Percentiles rank a stretch among this genome's conserved stretches.
Evolutionary conservation across 768 basidiomycete species (phyloP).

Genomic region (Phanerochaete sordida): DNA sequence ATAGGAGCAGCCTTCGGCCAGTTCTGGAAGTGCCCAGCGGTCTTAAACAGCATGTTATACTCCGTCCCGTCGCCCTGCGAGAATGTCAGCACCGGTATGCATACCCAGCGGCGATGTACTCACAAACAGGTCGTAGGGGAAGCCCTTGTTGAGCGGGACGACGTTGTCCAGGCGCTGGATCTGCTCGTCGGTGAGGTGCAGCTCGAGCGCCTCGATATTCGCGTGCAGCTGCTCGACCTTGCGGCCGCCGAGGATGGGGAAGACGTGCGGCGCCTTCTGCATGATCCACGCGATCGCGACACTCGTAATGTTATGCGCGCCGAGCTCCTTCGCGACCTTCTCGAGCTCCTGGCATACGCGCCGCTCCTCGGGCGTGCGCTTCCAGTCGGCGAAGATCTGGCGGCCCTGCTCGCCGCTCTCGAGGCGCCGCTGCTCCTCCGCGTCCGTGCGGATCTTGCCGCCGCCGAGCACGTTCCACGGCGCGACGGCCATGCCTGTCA

Average conservation of each 20-base stretch:
- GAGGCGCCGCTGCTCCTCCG: conserved; percentile 28
- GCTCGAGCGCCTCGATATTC: conserved; percentile 47
- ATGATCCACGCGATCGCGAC: conserved; percentile 50
- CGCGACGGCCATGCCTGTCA: conserved; percentile 31
- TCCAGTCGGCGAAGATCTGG: conserved; percentile 29
- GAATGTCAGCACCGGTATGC: too few relatives aligned
- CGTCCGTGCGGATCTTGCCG: conserved; percentile 33
- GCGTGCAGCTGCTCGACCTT: conserved; percentile 45
- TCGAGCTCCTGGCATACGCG: conserved; percentile 40
- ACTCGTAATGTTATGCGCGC: conserved; percentile 20
- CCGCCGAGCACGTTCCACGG: conserved; percentile 36
- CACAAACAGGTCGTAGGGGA: too few relatives aligned
- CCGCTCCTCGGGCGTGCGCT: conserved; percentile 40
- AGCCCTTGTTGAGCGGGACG: conserved; percentile 41
- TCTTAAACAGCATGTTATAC: too few relatives aligned
- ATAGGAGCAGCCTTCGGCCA: too few relatives aligned
- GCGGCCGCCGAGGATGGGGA: conserved; percentile 47
- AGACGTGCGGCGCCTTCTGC: conserved; percentile 46
- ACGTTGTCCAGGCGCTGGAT: conserved; percentile 39
- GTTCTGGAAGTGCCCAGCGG: too few relatives aligned
- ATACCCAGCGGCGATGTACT: too few relatives aligned
- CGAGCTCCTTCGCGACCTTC: conserved; percentile 45
- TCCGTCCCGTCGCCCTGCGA: too few relatives aligned
- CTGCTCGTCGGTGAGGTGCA: conserved; percentile 39
- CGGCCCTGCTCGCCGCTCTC: conserved; percentile 29